phyloP scores from a whole-genome alignment of 345 rosid species.

The Boechera stricta region DNA sequence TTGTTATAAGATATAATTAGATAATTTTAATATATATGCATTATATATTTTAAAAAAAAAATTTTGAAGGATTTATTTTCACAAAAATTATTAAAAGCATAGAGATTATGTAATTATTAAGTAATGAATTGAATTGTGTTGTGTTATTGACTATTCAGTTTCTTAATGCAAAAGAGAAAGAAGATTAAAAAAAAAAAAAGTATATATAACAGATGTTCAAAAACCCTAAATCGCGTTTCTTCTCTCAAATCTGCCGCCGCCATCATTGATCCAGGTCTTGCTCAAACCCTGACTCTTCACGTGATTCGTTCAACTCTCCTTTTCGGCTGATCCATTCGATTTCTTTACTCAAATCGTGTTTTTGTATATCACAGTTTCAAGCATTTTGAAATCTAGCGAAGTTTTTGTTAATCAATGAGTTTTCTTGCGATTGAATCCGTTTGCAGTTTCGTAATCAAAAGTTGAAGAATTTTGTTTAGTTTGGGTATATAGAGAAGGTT shows the following conservation, averaged over 20 bases:
- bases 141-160: neutral
- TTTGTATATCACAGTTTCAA: conserved; percentile 20
- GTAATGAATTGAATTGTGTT: neutral
- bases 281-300: neutral
- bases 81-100: neutral
- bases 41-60: neutral
- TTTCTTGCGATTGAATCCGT: conserved; percentile 7
- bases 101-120: conserved; percentile 1
- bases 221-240: conserved; percentile 42
- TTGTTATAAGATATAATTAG: neutral
- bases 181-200: neutral
- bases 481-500: neutral
- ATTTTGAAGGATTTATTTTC: neutral
- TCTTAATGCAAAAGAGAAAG: conserved; percentile 23
- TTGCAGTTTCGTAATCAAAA: conserved; percentile 16
- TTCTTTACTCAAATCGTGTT: conserved; percentile 12
- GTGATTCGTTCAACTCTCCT: neutral
- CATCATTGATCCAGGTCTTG: conserved; percentile 42
- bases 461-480: neutral
- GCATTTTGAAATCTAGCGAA: conserved; percentile 40
- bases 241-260: conserved; percentile 45
- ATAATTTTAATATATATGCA: neutral
- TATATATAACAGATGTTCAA: conserved; percentile 42
- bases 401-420: conserved; percentile 3
- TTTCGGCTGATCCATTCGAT: conserved; percentile 22